phyloP scores from a whole-genome alignment of 495 filamentous ascomycete species.

The Astrocystis sublimbata region DNA sequence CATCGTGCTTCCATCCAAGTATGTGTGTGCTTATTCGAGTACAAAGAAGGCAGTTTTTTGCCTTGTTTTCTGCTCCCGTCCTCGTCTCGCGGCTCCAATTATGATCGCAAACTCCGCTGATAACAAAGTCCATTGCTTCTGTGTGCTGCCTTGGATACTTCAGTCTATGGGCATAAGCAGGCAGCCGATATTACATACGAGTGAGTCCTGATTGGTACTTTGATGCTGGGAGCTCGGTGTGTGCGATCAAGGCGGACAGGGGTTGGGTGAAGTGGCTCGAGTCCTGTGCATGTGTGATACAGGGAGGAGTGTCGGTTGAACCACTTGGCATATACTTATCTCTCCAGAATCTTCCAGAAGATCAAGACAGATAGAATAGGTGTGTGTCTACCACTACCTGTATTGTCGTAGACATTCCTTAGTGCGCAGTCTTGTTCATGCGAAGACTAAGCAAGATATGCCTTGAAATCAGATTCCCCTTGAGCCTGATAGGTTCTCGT shows the following conservation, averaged over 20 bases:
- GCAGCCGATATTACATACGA: background rate
- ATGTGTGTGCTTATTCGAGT: background rate
- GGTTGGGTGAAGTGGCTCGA: slow-evolving; percentile 8
- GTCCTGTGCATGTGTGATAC: background rate
- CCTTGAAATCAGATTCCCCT: too few relatives aligned
- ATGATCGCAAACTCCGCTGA: background rate
- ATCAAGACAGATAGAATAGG: background rate
- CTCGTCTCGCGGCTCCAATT: too few relatives aligned
- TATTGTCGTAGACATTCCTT: background rate
- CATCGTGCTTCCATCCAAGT: background rate
- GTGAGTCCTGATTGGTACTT: slow-evolving; percentile 2
- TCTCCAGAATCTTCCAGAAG: too few relatives aligned
- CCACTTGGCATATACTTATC: background rate
- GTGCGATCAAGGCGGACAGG: background rate
- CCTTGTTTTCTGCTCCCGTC: background rate
- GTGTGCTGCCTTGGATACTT: background rate
- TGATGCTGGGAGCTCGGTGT: slow-evolving; percentile 8
- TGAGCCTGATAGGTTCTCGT: too few relatives aligned
- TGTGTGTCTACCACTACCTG: background rate
- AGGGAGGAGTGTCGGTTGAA: background rate
- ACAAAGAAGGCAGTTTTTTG: background rate
- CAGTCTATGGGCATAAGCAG: background rate
- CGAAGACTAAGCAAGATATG: too few relatives aligned
- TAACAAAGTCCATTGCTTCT: background rate
- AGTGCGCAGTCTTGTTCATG: background rate